Base-by-base conservation (phyloP, 768 basidiomycete species). In the Erythrobasidium yunnanense region DNA sequence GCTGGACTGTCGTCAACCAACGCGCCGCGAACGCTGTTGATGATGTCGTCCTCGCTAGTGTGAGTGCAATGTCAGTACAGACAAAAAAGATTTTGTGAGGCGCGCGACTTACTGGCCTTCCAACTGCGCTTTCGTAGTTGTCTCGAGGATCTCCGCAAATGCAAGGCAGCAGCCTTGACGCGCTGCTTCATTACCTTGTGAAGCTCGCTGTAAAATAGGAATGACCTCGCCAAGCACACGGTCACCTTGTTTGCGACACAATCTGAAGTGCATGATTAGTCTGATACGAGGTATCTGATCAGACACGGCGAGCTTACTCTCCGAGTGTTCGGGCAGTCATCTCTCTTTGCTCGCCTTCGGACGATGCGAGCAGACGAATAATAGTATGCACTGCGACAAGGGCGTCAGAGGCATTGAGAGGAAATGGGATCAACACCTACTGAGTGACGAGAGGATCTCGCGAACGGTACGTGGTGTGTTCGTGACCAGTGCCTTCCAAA, bases 401-500 rank as follows among this genome's bases (percentile, higher is more conserved):
- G n/a, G n/a, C n/a, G 1, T 22, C 1, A 20, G 35, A 1, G 57
- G 55, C 50, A 57, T 66, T 22, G 1, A 4, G 8, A 2, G 2
- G 23, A 3, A 34, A 6, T 8, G 4, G 1, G 22, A 47, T 25
- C 4, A 46, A 18, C 4, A 56, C 71, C 79, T 78, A 47, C 93
- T 80, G 70, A 99, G 82, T 65, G 90, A 84, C 1, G 88, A 85
- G 46, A 99, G 80, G 67, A 97, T 87, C 75, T 97, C 93, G 68
- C 91, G 85, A 20, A 87, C 88, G 70, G 90, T 93, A 49, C 86
- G 81, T 4, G 90, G 91, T 0, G 90, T 93, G 72, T 93, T 97
- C 75, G 90, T 83, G 8, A 99, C 92, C 69, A 97, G 80, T 2
- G 90, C 93, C 77, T 97, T 97, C 95, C 95, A 99, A 69, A 97